Conservation (phyloP, 2,329 filamentous ascomycete genomes). For the Immersiporthe knoxdaviesiana region DNA sequence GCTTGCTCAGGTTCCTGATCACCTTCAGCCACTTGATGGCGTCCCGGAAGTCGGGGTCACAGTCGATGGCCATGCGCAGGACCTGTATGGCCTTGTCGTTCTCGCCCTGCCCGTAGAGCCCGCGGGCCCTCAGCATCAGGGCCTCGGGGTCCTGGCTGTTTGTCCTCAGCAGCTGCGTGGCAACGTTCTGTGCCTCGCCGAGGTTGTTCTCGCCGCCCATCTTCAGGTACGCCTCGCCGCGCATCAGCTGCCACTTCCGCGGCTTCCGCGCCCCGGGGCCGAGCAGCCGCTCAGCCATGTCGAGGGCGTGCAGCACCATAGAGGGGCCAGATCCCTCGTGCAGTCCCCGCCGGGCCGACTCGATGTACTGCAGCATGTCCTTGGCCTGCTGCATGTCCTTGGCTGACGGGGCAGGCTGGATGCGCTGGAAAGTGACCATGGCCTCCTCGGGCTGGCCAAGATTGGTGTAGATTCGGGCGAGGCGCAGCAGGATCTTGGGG, state of each 20-base stretch:
- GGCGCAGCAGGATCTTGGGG: slow-evolving; percentile 82
- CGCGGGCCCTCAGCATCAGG: slow-evolving; percentile 82
- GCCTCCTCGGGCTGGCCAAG: slow-evolving; percentile 88
- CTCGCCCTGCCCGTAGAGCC: slow-evolving; percentile 88
- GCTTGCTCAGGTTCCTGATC: slow-evolving; percentile 88
- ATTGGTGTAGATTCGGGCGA: slow-evolving; percentile 87
- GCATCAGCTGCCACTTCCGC: slow-evolving; percentile 91
- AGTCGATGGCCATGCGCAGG: slow-evolving; percentile 85
- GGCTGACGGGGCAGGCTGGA: slow-evolving; percentile 76
- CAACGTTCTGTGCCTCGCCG: slow-evolving; percentile 89
- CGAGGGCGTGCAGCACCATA: slow-evolving; percentile 89
- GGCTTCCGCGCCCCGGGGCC: slow-evolving; percentile 77
- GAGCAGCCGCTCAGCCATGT: slow-evolving; percentile 83
- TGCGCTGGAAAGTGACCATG: slow-evolving; percentile 77
- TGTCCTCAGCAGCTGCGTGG: slow-evolving; percentile 80
- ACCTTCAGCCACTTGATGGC: slow-evolving; percentile 87
- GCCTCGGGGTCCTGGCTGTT: slow-evolving; percentile 95
- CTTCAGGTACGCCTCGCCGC: slow-evolving; percentile 87
- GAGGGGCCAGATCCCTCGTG: slow-evolving; percentile 77
- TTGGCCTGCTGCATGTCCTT: slow-evolving; percentile 85
- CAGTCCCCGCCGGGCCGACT: slow-evolving; percentile 77
- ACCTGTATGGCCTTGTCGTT: slow-evolving; percentile 93
- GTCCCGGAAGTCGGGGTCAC: slow-evolving; percentile 88
- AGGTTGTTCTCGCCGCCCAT: slow-evolving; percentile 89
- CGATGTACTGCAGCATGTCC: slow-evolving; percentile 82